A percentile compares a stretch with the other conserved stretches of the same genome.
Conservation (phyloP, 2,329 filamentous ascomycete genomes). For the Juglanconis sp. region DNA sequence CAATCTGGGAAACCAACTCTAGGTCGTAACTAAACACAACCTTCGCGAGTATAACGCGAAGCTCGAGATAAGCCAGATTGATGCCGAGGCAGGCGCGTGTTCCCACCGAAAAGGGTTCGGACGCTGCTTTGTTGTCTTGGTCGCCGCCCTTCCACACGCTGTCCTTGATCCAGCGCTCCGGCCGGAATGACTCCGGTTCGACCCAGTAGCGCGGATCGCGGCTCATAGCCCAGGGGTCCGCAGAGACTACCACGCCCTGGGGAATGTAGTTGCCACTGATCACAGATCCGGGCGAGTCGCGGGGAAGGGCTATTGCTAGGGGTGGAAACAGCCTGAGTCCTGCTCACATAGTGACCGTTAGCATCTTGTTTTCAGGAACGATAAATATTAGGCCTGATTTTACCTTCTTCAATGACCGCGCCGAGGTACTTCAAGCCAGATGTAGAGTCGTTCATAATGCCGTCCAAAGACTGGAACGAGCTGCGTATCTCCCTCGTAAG, state of each 20-base stretch:
- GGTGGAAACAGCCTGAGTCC: too few relatives aligned
- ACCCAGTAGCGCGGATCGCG: neutral
- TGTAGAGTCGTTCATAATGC: too few relatives aligned
- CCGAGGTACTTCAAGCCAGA: too few relatives aligned
- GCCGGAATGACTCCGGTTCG: neutral
- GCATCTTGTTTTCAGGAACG: too few relatives aligned
- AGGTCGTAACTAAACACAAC: neutral
- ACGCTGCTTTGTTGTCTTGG: neutral
- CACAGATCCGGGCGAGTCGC: too few relatives aligned
- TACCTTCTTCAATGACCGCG: too few relatives aligned
- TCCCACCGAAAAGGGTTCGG: neutral
- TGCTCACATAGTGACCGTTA: too few relatives aligned
- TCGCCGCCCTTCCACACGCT: neutral
- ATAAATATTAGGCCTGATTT: too few relatives aligned
- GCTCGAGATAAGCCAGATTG: neutral
- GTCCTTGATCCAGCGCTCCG: neutral
- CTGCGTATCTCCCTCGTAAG: too few relatives aligned
- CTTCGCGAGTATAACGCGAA: constrained; percentile 7
- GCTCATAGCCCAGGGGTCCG: neutral
- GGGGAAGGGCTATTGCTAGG: too few relatives aligned
- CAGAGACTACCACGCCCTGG: neutral
- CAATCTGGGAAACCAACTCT: neutral
- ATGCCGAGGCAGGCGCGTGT: neutral
- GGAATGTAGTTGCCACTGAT: neutral
- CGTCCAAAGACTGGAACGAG: too few relatives aligned